Evolutionary conservation across 805 yeast genomes (phyloP).

Genomic region (Candida awuae): DNA sequence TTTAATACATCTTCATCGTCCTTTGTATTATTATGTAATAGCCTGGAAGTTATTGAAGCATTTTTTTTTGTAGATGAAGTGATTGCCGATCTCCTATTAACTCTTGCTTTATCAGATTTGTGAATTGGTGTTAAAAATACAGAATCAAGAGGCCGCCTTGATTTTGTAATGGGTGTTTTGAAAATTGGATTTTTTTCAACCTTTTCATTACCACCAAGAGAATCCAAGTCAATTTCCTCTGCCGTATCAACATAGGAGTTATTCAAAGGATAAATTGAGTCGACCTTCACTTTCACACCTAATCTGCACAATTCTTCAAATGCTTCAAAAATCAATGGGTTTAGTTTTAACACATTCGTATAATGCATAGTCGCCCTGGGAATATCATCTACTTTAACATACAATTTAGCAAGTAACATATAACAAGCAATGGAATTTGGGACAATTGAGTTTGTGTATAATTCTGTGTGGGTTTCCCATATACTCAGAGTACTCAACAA

Average conservation of each 20-base stretch:
- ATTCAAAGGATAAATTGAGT: conserved; percentile 38
- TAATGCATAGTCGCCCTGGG: conserved; percentile 61
- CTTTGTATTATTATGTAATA: conserved; percentile 9
- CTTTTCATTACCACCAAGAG: background rate
- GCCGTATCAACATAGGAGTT: background rate
- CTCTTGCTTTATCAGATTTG: conserved; percentile 20
- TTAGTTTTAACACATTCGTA: conserved; percentile 57
- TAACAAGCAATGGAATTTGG: conserved; percentile 72
- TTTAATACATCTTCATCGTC: background rate
- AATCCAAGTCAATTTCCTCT: conserved; percentile 4
- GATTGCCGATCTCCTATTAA: conserved; percentile 21
- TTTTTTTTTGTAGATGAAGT: conserved; percentile 24
- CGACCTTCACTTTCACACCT: conserved; percentile 63
- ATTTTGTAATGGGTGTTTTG: conserved; percentile 15
- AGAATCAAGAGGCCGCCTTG: conserved; percentile 16
- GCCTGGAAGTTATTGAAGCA: conserved; percentile 25
- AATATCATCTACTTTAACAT: conserved; percentile 47
- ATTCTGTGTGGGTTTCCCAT: conserved; percentile 25
- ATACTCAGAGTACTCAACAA: conserved; percentile 31
- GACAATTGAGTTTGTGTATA: conserved; percentile 7
- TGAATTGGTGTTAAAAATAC: conserved; percentile 19
- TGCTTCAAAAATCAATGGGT: conserved; percentile 85
- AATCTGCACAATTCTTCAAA: conserved; percentile 63
- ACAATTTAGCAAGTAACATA: conserved; percentile 63
- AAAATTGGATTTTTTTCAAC: conserved; percentile 7